phyloP scores from a whole-genome alignment of 768 basidiomycete genomes.

The Termitomyces bulborhizus region DNA sequence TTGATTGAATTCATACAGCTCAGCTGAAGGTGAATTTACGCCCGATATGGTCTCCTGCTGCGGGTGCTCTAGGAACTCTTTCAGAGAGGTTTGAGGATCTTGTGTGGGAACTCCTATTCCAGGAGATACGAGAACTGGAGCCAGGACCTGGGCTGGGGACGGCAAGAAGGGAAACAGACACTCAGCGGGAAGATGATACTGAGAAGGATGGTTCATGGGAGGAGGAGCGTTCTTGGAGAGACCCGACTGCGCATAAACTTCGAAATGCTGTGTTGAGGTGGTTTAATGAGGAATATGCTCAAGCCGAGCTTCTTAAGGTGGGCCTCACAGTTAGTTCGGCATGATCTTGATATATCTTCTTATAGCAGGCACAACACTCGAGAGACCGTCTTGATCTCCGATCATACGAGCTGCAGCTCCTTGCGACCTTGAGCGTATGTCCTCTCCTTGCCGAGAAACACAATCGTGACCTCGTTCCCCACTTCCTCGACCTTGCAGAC shows the following conservation, averaged over 20 bases:
- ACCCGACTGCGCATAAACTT: constrained; percentile 64
- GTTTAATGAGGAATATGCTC: constrained; percentile 28
- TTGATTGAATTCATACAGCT: constrained; percentile 32
- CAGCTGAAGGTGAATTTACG: constrained; percentile 92
- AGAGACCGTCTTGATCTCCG: constrained; percentile 62
- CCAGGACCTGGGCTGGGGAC: constrained; percentile 10
- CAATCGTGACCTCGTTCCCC: constrained; percentile 79
- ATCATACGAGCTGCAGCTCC: constrained; percentile 79
- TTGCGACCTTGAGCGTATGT: constrained; percentile 63
- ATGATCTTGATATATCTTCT: not conserved
- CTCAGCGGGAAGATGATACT: constrained; percentile 3
- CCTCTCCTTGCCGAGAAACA: constrained; percentile 77
- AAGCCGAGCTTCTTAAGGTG: constrained; percentile 29
- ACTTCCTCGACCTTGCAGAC: constrained; percentile 57
- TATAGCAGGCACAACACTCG: constrained; percentile 22
- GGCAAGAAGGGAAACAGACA: constrained; percentile 8
- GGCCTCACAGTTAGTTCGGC: not conserved
- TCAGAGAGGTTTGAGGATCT: constrained; percentile 53
- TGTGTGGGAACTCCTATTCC: constrained; percentile 68
- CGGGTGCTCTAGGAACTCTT: constrained; percentile 55
- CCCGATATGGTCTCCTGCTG: constrained; percentile 84
- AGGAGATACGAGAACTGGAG: constrained; percentile 17
- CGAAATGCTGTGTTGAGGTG: constrained; percentile 43
- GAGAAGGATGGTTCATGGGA: constrained; percentile 44
- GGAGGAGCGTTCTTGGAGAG: constrained; percentile 73